Evolutionary conservation across 306 rosid genomes (phyloP), one percentile per base, ranked within the genome.

Genomic region (Cicer bijugum): DNA sequence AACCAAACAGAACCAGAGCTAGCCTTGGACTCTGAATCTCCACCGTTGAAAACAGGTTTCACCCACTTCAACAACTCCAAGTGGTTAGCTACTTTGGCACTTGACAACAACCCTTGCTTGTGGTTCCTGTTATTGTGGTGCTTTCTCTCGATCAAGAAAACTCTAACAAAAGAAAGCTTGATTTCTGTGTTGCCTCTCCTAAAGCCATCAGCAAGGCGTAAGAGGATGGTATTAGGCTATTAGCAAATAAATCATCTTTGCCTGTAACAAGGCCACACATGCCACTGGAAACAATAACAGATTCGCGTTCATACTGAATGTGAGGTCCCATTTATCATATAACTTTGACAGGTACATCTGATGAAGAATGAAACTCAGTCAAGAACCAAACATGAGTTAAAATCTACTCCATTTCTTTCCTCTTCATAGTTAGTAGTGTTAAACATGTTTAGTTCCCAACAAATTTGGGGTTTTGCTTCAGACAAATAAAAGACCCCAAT

Each of bases 131-230:
- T 86, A 28, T 68, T 68, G 43, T 83, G 84, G 47, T 82, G 81
- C 71, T 74, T 80, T 56, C 72, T 67, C 84, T 88, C 87, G 0
- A 71, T 80, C 66, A 85, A 66, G 85, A 93, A 93, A 42, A 85
- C 86, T 78, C 59, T 88, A 47, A 84, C 93, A 71, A 93, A 74
- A 47, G 89, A 72, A 73, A 81, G 33, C 63, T 75, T 84, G 35
- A 71, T 81, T 46, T 81, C 53, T 39, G 69, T 78, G 35, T 89
- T 87, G 62, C 93, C 96, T 43, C 70, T 56, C 60, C 72, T 80
- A 80, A 93, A 93, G 35, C 91, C 94, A 63, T 84, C 89, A 44
- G 89, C 96, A 55, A 93, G 90, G 51, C 95, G 92, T 80, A 91
- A 84, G 58, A 93, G 88, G 56, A 89, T 87, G 78, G 88, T 17